Percentiles rank a stretch among this genome's conserved stretches.
Evolutionary conservation across 2,329 filamentous ascomycete species (phyloP).

Genomic region (Knoxdaviesia proteae): DNA sequence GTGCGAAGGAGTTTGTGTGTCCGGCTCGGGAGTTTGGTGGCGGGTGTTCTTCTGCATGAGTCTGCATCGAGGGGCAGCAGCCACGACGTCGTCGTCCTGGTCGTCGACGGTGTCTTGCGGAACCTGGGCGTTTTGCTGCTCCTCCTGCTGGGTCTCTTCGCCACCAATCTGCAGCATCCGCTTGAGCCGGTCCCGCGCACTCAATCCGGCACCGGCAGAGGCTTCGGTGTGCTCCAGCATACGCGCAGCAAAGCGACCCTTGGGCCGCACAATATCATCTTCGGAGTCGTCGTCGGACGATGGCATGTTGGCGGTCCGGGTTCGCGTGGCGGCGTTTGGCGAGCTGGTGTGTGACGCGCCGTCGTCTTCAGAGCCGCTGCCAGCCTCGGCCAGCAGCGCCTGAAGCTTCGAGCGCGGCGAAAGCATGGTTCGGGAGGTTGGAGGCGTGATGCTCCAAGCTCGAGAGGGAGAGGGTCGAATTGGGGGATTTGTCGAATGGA

Average conservation of each 20-base stretch:
- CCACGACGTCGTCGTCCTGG: conserved; percentile 20
- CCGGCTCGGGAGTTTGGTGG: conserved; percentile 13
- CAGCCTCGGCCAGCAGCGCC: conserved; percentile 28
- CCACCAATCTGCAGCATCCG: conserved; percentile 17
- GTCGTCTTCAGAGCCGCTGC: conserved; percentile 27
- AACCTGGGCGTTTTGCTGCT: conserved; percentile 10
- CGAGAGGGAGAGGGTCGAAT: conserved; percentile 1
- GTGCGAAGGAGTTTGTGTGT: conserved; percentile 8
- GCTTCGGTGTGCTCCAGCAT: conserved; percentile 24
- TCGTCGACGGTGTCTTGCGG: conserved; percentile 13
- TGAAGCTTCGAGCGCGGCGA: conserved; percentile 34
- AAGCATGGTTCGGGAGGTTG: conserved; percentile 7
- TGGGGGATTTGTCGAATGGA: no score
- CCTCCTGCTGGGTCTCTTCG: conserved; percentile 11
- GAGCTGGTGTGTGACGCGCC: conserved; percentile 2
- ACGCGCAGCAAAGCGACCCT: conserved; percentile 41
- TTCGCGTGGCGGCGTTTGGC: neutral
- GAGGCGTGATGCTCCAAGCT: neutral
- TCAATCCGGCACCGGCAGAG: conserved; percentile 9
- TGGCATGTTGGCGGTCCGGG: neutral
- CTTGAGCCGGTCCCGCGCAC: conserved; percentile 20
- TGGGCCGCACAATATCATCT: conserved; percentile 23
- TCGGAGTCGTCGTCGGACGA: conserved; percentile 6
- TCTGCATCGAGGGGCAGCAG: conserved; percentile 17
- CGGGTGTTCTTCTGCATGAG: conserved; percentile 15